Evolutionary conservation across 371 early-diverging fungal genomes (phyloP).

Genomic region (Mucor lusitanicus): DNA sequence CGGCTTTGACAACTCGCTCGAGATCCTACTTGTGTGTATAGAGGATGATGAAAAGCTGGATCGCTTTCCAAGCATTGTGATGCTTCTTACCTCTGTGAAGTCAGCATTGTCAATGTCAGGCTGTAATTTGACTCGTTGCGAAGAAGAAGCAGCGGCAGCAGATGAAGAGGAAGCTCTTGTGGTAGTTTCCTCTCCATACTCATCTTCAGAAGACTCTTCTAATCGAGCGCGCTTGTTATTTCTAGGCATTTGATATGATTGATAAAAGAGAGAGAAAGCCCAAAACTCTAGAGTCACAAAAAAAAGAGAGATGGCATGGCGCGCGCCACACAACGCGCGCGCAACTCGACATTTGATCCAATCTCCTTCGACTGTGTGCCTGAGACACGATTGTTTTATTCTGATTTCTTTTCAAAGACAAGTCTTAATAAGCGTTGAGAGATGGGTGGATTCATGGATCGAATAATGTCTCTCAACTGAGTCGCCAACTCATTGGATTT

Average conservation of each 20-base stretch:
- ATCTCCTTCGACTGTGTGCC: no score
- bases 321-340: no score
- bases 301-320: not conserved
- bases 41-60: not conserved
- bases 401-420: conserved; percentile 17
- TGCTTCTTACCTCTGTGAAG: not conserved
- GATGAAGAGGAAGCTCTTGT: no score
- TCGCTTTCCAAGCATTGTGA: not conserved
- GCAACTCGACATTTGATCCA: no score
- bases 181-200: not conserved
- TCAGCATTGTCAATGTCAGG: not conserved
- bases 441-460: conserved; percentile 48
- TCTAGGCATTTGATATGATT: not conserved
- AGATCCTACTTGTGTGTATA: conserved; percentile 35
- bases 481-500: conserved; percentile 44
- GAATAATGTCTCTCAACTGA: conserved; percentile 47
- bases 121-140: not conserved
- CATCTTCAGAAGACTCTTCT: not conserved
- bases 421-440: conserved; percentile 45
- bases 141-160: not conserved
- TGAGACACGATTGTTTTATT: not conserved
- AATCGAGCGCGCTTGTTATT: conserved; percentile 7
- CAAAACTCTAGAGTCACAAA: not conserved
- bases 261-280: not conserved
- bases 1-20: conserved; percentile 58